Evolutionary conservation across 2,329 filamentous ascomycete species (phyloP), one percentile per base, ranked within the genome.

Genomic region (Fusarium buxicola): DNA sequence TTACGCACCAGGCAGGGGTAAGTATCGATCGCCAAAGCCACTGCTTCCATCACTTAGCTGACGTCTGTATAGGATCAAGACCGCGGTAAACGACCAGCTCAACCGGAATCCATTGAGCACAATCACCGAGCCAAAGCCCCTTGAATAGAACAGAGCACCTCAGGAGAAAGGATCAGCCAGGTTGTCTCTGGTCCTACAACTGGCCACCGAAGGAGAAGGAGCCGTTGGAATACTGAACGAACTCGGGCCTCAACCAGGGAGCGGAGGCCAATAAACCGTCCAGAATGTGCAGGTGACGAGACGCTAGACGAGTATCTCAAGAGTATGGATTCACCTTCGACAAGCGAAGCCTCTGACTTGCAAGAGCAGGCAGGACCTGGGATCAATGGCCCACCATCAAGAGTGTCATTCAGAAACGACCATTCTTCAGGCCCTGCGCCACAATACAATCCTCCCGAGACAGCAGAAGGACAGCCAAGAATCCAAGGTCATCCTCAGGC

Each of bases 1-100:
- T 9, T 2, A 15, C 24, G 1, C 31, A 35, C n/a, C n/a, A n/a
- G n/a, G n/a, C n/a, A 8, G 13, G 4, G 31, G 60, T 63, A 18
- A 15, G 58, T 62, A 3, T 2, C 25, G n/a, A 9, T 13, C 16
- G 4, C 13, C 9, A 12, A 2, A 5, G 7, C 5, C 21, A n/a
- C 15, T 16, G 10, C 18, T 1, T 7, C 11, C 13, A 9, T 31
- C 3, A 13, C 12, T n/a, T 13, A 4, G 35, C 44, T 61, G 16
- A 47, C 24, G 30, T 1, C 7, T 6, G 3, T 25, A 18, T 7
- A 63, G 54, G 16, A 27, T n/a, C 38, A 43, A 8, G 13, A 34
- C 5, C 36, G 36, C n/a, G 41, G 35, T 1, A 60, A 58, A n/a
- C 57, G 57, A 2, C 54, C 46, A 11, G 35, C n/a, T 31, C 40